A percentile compares a stretch with the other conserved stretches of the same genome.
These are phyloP conservation scores for Psophocarpus tetragonolobus DNA, from an alignment of 306 rosid species.

Conservation along the genomic window DNA sequence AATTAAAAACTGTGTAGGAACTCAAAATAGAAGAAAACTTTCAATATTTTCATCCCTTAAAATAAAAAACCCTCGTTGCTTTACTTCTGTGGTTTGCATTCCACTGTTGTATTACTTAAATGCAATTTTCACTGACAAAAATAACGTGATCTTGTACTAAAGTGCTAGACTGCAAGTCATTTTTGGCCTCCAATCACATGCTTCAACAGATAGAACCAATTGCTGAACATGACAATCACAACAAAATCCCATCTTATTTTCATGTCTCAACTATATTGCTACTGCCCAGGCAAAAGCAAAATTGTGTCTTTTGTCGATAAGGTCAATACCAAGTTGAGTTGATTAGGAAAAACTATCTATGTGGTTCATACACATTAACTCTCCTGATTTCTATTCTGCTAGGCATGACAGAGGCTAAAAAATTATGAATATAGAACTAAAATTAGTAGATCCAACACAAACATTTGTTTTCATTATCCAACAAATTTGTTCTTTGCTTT, in stretches of 20 bases:
- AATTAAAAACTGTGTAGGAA: neutral
- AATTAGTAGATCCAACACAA: neutral
- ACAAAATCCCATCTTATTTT: neutral
- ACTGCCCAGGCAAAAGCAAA: neutral
- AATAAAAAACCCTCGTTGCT: neutral
- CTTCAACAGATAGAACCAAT: neutral
- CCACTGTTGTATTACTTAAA: neutral
- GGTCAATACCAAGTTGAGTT: neutral
- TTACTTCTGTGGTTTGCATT: neutral
- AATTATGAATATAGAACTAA: neutral
- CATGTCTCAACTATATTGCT: neutral
- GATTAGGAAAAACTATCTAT: neutral
- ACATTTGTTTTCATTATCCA: neutral
- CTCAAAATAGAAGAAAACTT: neutral
- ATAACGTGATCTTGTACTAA: neutral
- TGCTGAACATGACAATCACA: neutral
- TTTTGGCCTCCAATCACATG: neutral
- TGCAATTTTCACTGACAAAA: neutral
- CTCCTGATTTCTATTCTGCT: neutral
- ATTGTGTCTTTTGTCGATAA: neutral
- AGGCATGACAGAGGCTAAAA: neutral
- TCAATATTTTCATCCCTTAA: neutral
- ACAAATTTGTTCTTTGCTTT: constrained; percentile 9
- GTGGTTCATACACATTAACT: neutral
- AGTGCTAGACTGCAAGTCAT: neutral